These are phyloP conservation scores for Allium cepa DNA, from an alignment of 106 monocot species.

Conservation along the genomic window DNA sequence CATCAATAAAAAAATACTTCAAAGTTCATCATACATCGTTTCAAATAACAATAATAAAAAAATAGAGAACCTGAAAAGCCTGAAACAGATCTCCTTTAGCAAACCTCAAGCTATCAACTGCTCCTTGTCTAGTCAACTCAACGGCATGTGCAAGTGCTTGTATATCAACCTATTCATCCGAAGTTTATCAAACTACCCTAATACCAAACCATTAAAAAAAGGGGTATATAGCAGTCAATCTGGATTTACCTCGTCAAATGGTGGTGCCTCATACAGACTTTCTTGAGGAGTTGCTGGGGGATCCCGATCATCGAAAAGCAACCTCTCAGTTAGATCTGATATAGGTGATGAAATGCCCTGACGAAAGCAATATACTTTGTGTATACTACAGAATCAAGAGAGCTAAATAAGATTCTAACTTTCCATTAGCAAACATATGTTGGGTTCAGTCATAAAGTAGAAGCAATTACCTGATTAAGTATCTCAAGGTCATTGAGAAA, in stretches of 20 bases:
- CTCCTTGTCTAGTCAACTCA: slow-evolving; percentile 86
- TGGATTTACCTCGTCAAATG: slow-evolving; percentile 81
- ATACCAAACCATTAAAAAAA: neutral
- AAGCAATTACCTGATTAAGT: slow-evolving; percentile 73
- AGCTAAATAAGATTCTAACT: too few relatives aligned
- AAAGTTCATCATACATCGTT: neutral
- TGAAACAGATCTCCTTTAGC: slow-evolving; percentile 86
- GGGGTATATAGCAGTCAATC: too few relatives aligned
- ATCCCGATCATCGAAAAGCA: slow-evolving; percentile 95
- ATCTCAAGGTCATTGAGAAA: slow-evolving; percentile 81
- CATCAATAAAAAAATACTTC: neutral
- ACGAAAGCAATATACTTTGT: slow-evolving; percentile 62
- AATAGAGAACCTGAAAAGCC: slow-evolving; percentile 73
- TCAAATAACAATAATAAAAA: neutral
- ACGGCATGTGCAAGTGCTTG: slow-evolving; percentile 99
- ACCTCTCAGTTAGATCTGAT: slow-evolving; percentile 74
- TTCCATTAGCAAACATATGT: too few relatives aligned
- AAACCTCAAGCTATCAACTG: slow-evolving; percentile 90
- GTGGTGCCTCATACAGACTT: slow-evolving; percentile 63
- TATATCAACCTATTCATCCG: slow-evolving; percentile 71
- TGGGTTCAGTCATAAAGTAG: too few relatives aligned
- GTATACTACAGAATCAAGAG: slow-evolving; percentile 42
- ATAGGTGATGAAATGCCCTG: slow-evolving; percentile 87
- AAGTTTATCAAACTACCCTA: slow-evolving; percentile 9
- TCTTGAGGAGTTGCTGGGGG: slow-evolving; percentile 64